These are phyloP conservation scores for Lipomyces sp. DNA, from an alignment of 805 yeast species.

Conservation along the genomic window DNA sequence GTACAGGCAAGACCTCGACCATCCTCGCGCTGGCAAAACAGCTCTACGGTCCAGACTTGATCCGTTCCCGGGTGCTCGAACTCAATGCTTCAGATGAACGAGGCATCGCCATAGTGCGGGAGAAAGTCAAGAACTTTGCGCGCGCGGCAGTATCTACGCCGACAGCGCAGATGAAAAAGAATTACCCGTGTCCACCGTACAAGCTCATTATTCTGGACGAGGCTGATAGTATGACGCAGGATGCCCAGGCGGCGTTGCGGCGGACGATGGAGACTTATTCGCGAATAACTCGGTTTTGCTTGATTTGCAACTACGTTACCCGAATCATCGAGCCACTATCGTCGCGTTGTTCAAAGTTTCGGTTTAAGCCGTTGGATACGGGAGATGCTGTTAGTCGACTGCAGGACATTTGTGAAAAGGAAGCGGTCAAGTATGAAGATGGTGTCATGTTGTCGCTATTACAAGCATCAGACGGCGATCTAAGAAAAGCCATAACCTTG, in stretches of 20 bases:
- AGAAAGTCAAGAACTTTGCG: slow-evolving; percentile 85
- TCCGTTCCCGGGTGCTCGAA: slow-evolving; percentile 74
- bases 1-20: slow-evolving; percentile 91
- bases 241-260: slow-evolving; percentile 93
- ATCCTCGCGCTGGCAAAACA: slow-evolving; percentile 81
- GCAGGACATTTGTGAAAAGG: slow-evolving; percentile 59
- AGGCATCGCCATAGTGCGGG: slow-evolving; percentile 85
- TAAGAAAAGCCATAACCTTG: slow-evolving; percentile 88
- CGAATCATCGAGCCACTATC: slow-evolving; percentile 96
- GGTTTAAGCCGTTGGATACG: slow-evolving; percentile 80
- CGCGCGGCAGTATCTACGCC: slow-evolving; percentile 84
- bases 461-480: slow-evolving; percentile 82
- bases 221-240: slow-evolving; percentile 97
- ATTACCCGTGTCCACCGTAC: slow-evolving; percentile 96
- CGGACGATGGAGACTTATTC: slow-evolving; percentile 94
- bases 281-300: slow-evolving; percentile 86
- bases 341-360: slow-evolving; percentile 92
- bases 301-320: slow-evolving; percentile 95
- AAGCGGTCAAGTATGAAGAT: slow-evolving; percentile 53
- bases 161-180: slow-evolving; percentile 61
- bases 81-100: slow-evolving; percentile 90
- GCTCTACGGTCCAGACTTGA: slow-evolving; percentile 72
- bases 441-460: slow-evolving; percentile 69
- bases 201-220: slow-evolving; percentile 91
- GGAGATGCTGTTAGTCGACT: slow-evolving; percentile 72